These are phyloP conservation scores for Betula pendula DNA, from an alignment of 306 rosid genomes.

Conservation along the genomic window DNA sequence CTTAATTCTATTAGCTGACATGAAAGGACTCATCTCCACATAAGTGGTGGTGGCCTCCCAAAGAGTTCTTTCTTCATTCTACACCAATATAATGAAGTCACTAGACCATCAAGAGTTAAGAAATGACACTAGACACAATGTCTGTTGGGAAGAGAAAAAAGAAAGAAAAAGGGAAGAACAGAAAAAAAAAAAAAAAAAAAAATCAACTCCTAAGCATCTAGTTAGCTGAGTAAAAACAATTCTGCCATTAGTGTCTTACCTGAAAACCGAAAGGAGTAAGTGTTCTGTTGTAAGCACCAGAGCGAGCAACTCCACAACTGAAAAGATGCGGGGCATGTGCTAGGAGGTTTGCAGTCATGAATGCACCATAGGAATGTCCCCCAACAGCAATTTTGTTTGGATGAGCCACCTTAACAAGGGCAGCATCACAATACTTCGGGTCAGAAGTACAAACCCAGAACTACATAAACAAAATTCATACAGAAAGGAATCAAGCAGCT, in stretches of 20 bases:
- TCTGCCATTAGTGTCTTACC: conserved; percentile 40
- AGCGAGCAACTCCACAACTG: conserved; percentile 97
- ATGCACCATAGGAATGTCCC: conserved; percentile 99
- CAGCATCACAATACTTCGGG: conserved; percentile 23
- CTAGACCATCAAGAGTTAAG: conserved; percentile 19
- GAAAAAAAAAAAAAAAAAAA: neutral
- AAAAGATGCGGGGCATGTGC: conserved; percentile 99
- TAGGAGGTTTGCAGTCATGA: conserved; percentile 97
- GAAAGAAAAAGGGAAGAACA: neutral
- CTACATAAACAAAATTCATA: conserved; percentile 4
- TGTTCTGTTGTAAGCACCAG: conserved; percentile 99
- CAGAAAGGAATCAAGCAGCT: conserved; percentile 33
- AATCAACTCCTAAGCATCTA: neutral
- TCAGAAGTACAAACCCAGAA: conserved; percentile 16
- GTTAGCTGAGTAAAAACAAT: conserved; percentile 1
- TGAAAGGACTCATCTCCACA: conserved; percentile 97
- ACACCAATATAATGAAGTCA: conserved; percentile 28
- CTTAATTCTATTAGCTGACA: conserved; percentile 93
- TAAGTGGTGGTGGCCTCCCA: conserved; percentile 92
- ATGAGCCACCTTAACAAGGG: conserved; percentile 75
- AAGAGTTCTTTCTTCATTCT: conserved; percentile 97
- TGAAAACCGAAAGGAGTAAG: conserved; percentile 99
- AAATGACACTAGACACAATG: conserved; percentile 5
- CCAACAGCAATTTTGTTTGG: conserved; percentile 92
- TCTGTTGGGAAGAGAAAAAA: conserved; percentile 12